Base-by-base conservation (phyloP, 352 stramenopile species). In the Thraustochytrium striatum region DNA sequence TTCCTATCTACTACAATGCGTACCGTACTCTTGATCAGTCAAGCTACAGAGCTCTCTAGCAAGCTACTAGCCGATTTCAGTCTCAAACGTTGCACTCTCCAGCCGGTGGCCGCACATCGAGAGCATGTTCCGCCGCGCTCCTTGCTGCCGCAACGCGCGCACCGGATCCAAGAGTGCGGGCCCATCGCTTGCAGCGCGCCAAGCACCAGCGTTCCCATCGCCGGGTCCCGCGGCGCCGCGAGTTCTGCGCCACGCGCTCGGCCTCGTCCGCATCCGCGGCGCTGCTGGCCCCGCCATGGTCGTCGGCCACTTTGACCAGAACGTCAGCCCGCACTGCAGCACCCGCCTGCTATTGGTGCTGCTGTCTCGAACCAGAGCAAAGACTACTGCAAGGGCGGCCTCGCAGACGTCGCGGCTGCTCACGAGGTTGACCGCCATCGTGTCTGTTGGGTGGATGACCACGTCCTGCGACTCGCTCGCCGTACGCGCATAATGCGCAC, bases 81-180 rank as follows among this genome's bases (percentile, higher is more conserved):
- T n/a, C n/a, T n/a, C n/a, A n/a, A n/a, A n/a, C n/a, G n/a, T n/a
- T n/a, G n/a, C n/a, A n/a, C n/a, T n/a, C n/a, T n/a, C n/a, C n/a
- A 70, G 59, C 41, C 7, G 9, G 25, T 41, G 43, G 8, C 65
- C 65, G 35, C 65, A 75, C 3, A 9, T n/a, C n/a, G n/a, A n/a
- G n/a, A n/a, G n/a, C n/a, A n/a, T n/a, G n/a, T 61, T 8, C 65
- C 65, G 8, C 65, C 65, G 19, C 68, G 58, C 32, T 75, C 30
- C 25, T 75, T 75, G 65, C 65, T 75, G n/a, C 30, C 8, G 3
- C 65, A 75, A 68, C 68, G 43, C 11, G 36, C 52, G 32, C 65
- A 75, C 3, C 52, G 65, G 21, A 75, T 61, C 65, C 65, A 75
- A 3, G 65, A 75, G 36, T 70, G 36, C 13, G 65, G 65, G 5